phyloP scores from a whole-genome alignment of 768 basidiomycete genomes.

The Artomyces pyxidatus region DNA sequence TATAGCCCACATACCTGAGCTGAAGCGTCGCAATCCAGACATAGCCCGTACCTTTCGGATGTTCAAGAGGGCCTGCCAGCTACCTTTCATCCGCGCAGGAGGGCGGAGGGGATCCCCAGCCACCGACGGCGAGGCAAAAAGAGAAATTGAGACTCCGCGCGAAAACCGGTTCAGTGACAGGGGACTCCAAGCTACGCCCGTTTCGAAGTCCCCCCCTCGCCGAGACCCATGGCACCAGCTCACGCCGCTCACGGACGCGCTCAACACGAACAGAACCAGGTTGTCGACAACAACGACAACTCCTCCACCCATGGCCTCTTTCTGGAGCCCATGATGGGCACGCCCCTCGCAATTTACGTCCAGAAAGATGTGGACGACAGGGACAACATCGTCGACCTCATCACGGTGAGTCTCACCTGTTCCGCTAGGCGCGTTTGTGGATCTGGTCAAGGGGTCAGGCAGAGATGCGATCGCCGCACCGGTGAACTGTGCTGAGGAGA shows the following conservation, averaged over 20 bases:
- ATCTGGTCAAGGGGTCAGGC: not conserved
- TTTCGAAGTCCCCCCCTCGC: conserved; percentile 16
- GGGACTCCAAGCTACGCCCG: conserved; percentile 17
- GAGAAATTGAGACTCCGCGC: conserved; percentile 13
- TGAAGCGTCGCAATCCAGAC: too few species aligned
- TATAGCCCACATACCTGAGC: too few species aligned
- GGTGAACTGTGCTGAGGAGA: too few species aligned
- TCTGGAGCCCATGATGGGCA: conserved; percentile 77
- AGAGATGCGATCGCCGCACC: not conserved
- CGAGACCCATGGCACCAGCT: conserved; percentile 79
- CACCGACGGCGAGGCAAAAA: conserved; percentile 4
- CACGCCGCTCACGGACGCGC: conserved; percentile 49
- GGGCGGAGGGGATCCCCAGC: too few species aligned
- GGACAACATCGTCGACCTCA: conserved; percentile 51
- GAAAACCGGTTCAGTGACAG: conserved; percentile 12
- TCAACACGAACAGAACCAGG: conserved; percentile 28
- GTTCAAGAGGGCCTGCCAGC: too few species aligned
- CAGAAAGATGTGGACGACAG: conserved; percentile 75
- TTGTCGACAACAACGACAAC: conserved; percentile 23
- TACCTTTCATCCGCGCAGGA: too few species aligned
- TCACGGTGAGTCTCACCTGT: conserved; percentile 46
- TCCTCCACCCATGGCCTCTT: conserved; percentile 39
- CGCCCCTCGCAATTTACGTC: conserved; percentile 64
- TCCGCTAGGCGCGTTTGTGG: conserved; percentile 3
- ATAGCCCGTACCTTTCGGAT: too few species aligned